Base-by-base conservation (phyloP, 2,329 filamentous ascomycete genomes). In the Trichoderma cornu-damae region DNA sequence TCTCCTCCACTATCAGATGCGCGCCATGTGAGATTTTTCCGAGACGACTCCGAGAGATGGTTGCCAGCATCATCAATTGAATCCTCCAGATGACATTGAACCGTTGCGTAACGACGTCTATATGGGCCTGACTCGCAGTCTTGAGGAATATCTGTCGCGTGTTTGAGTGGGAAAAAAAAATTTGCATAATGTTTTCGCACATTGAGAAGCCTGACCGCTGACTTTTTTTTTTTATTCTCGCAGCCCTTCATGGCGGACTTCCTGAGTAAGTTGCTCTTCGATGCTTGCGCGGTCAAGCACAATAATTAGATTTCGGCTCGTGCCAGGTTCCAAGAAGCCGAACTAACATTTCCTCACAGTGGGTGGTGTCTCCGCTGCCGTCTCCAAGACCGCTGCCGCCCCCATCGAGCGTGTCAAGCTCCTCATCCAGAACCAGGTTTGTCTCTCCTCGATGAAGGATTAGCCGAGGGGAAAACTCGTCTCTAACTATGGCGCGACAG, bases 351-450 rank as follows among this genome's bases (percentile, higher is more conserved):
- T 9, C 40, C 8, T 70, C 11, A 73, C 70, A 96, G 91, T 99
- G 94, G 94, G 94, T 88, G 94, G 94, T 96, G 88, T 99, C 70
- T 96, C 94, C 75, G 94, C 94, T 79, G 94, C 94, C 79, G 92
- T 99, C 88, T 99, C 94, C 77, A 99, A 99, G 91, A 99, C 94
- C 70, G 94, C 94, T 75, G 94, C 94, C 76, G 94, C 94, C 81
- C 94, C 94, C 81, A 99, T 99, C 72, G 94, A 99, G 92, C 94
- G 94, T 91, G 88, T 99, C 82, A 99, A 99, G 92, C 94, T 99
- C 76, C 90, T 99, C 75, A 95, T 99, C 83, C 94, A 99, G 86
- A 99, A 99, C 85, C 94, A 99, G 89, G 92, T 96, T 86, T 68
- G 90, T 83, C 11, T 24, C 56, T 16, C 42, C 24, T 7, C 11